Conservation (phyloP, 805 yeast genomes). For the Yueomyces sinensis region DNA sequence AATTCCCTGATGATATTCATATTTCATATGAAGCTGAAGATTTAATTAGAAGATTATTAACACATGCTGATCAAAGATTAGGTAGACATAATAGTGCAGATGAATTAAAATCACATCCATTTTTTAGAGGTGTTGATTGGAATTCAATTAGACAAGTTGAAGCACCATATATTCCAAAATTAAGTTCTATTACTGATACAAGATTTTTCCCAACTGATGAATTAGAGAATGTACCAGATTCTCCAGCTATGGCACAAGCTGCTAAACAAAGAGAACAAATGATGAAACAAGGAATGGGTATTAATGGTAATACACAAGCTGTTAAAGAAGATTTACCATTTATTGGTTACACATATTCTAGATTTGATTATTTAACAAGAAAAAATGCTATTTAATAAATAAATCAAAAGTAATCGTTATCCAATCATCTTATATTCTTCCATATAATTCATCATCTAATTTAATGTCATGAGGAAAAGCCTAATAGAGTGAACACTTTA, state of each 20-base stretch:
- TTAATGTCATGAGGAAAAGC: too few relatives aligned
- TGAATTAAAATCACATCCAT: constrained; percentile 82
- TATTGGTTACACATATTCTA: constrained; percentile 90
- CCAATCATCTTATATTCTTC: too few relatives aligned
- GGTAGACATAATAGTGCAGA: constrained; percentile 89
- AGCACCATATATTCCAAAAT: constrained; percentile 88
- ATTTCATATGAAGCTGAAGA: constrained; percentile 83
- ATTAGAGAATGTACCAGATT: constrained; percentile 85
- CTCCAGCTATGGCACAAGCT: constrained; percentile 60
- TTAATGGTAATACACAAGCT: constrained; percentile 28
- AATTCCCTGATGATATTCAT: constrained; percentile 86
- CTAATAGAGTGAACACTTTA: too few relatives aligned
- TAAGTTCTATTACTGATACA: constrained; percentile 88
- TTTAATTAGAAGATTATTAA: constrained; percentile 60
- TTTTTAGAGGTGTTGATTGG: constrained; percentile 96
- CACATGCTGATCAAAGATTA: constrained; percentile 64
- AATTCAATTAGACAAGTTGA: constrained; percentile 72
- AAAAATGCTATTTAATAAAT: constrained; percentile 34
- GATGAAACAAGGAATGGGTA: constrained; percentile 29
- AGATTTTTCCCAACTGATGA: constrained; percentile 98
- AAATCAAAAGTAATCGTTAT: too few relatives aligned
- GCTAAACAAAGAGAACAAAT: constrained; percentile 49
- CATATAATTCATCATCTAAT: too few relatives aligned
- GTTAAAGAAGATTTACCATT: constrained; percentile 80
- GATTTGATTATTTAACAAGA: constrained; percentile 84